Base-by-base conservation (phyloP, 331 rosid genomes). In the Acacia pycnantha region DNA sequence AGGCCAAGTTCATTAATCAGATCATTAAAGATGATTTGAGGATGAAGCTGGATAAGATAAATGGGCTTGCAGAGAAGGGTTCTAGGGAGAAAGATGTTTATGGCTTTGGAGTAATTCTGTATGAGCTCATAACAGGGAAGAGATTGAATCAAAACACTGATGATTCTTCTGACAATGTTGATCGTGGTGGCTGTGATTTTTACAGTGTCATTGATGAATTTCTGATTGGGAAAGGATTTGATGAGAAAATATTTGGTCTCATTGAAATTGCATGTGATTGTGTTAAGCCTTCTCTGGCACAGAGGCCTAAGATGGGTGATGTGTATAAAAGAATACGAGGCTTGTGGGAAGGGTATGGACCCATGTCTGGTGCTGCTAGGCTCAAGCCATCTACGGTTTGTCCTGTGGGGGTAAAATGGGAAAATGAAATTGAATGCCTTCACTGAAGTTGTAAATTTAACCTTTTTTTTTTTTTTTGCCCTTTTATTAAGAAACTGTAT, bases 51-150 rank as follows among this genome's bases (percentile, higher is more conserved):
- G 24, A 70, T 40, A 11, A 71, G 46, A 40, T 77, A 40, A 76
- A 69, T 69, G 78, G 31, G 44, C 11, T 46, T 56, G 81, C 78
- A 15, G 29, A 16, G 67, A 75, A 61, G 74, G 81, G 78, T 61
- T 59, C 41, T 58, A 59, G 15, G 41, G 79, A 81, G 46, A 80
- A 15, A 31, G 87, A 84, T 85, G 82, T 85, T 2, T 53, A 81
- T 40, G 41, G 48, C 73, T 85, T 85, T 77, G 85, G 88, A 24
- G 72, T 81, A 16, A 11, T 81, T 12, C 82, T 81, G 65, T 77
- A 81, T 72, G 85, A 85, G 76, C 82, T 85, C 19, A 72, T 81
- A 29, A 81, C 88, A 2, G 79, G 85, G 13, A 71, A 77, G 64
- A 77, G 72, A 53, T 26, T 85, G 16, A 62, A 47, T 43, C 1